These are phyloP conservation scores for Elaphomyces granulatus DNA, from an alignment of 495 filamentous ascomycete genomes.

Conservation along the genomic window DNA sequence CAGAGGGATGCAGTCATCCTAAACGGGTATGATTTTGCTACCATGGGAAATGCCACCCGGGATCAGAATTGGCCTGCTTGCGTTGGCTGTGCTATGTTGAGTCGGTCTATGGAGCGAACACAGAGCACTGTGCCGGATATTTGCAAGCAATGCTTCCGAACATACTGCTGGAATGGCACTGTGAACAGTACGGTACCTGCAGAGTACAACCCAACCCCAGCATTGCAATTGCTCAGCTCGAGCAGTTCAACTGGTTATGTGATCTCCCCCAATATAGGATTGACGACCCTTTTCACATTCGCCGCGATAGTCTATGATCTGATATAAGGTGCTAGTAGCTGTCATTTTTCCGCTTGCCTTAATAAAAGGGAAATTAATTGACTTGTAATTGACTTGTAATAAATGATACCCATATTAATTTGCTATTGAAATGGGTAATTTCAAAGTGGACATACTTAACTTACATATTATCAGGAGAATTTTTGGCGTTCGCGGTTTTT, in stretches of 20 bases:
- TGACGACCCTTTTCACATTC: slow-evolving; percentile 2
- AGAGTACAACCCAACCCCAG: slow-evolving; percentile 9
- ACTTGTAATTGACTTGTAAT: no score
- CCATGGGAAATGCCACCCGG: slow-evolving; percentile 57
- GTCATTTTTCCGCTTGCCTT: no score
- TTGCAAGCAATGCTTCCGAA: slow-evolving; percentile 55
- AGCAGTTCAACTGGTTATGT: background rate
- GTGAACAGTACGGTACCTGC: slow-evolving; percentile 25
- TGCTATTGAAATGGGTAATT: no score
- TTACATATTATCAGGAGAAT: no score
- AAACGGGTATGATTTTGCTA: slow-evolving; percentile 73
- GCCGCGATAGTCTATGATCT: slow-evolving; percentile 4
- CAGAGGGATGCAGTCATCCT: slow-evolving; percentile 59
- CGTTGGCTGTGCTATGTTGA: slow-evolving; percentile 68
- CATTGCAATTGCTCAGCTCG: slow-evolving; percentile 1
- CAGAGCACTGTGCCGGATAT: slow-evolving; percentile 41
- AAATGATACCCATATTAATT: no score
- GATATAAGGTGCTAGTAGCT: no score
- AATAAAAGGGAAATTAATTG: no score
- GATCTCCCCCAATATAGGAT: background rate
- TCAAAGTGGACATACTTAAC: no score
- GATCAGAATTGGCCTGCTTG: slow-evolving; percentile 60
- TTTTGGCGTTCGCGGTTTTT: no score
- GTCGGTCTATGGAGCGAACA: slow-evolving; percentile 49
- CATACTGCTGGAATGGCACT: slow-evolving; percentile 80